phyloP scores from a whole-genome alignment of 2,329 filamentous ascomycete species.

The Pseudomassariella vexata region DNA sequence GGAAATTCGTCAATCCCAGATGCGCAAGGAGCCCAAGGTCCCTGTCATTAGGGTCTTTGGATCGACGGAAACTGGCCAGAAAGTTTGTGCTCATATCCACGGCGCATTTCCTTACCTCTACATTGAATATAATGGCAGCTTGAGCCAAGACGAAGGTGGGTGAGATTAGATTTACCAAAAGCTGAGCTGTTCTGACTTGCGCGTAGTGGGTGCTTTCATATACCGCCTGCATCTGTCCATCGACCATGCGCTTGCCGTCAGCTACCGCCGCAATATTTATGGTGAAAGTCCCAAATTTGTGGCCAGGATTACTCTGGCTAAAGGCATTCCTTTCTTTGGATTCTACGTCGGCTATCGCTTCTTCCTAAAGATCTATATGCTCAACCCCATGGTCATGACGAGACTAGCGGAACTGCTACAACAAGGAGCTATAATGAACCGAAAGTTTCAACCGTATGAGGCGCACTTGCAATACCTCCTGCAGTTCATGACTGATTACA shows the following conservation, averaged over 20 bases:
- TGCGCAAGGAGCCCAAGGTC: slow-evolving; percentile 63
- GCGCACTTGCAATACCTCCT: slow-evolving; percentile 86
- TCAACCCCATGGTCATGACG: slow-evolving; percentile 83
- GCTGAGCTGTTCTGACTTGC: slow-evolving; percentile 4
- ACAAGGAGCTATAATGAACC: slow-evolving; percentile 82
- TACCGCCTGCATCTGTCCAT: slow-evolving; percentile 77
- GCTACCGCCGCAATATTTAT: slow-evolving; percentile 72
- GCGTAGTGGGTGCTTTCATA: slow-evolving; percentile 69
- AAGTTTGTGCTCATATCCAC: slow-evolving; percentile 92
- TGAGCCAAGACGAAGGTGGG: slow-evolving; percentile 63
- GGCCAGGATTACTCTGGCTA: slow-evolving; percentile 84
- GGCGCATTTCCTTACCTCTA: slow-evolving; percentile 96
- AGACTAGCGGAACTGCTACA: slow-evolving; percentile 79
- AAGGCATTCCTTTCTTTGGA: slow-evolving; percentile 92
- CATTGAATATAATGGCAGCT: slow-evolving; percentile 70
- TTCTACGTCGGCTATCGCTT: slow-evolving; percentile 88
- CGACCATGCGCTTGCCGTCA: slow-evolving; percentile 81
- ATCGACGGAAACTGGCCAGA: slow-evolving; percentile 88
- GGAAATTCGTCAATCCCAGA: slow-evolving; percentile 52
- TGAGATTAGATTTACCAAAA: slow-evolving; percentile 8
- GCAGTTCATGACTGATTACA: slow-evolving; percentile 99
- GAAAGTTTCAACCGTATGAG: slow-evolving; percentile 84
- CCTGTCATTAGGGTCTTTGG: slow-evolving; percentile 90
- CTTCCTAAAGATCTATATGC: slow-evolving; percentile 91
- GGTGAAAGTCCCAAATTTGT: slow-evolving; percentile 67